Base-by-base conservation (phyloP, 495 filamentous ascomycete species). In the Geopyxis carbonaria region DNA sequence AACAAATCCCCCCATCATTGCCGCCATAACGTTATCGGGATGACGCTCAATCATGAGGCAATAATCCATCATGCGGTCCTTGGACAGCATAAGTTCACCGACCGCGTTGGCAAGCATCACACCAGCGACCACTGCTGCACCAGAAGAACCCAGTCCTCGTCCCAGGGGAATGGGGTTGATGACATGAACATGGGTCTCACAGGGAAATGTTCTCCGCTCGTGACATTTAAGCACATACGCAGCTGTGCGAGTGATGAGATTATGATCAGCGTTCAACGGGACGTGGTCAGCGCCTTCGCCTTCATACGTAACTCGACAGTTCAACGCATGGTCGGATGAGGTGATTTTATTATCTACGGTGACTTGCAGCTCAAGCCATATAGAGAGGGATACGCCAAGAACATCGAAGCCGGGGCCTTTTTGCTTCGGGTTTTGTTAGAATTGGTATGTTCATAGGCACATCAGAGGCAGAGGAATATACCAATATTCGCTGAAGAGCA, bases 1-100 rank as follows among this genome's bases (percentile, higher is more conserved):
- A 11, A 94, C 80, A 53, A 97, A 93, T n/a, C 89, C 89, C 31
- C 89, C 89, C 54, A 85, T 93, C 20, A 93, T 69, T 1, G 87
- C 84, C 0, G 89, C 89, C 43, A 82, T 91, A 22, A 97, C 81
- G 49, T 97, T 95, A 62, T 97, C 89, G 3, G 89, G 89, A 60
- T 97, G 89, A 20, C 87, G 75, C 59, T 95, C 87, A 55, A 87
- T 85, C 86, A 95, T 93, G 42, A 97, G 62, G 51, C 84, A 93
- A 53, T 79, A 97, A 59, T 95, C 89, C 51, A 95, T 73, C 57
- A 97, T 67, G 9, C 89, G 68, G 25, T 79, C 79, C 47, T 83
- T 81, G 28, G 69, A 73, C 38, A 97, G 61, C 3, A 76, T 73
- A 34, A 97, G 65, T 24, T 76, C 64, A 4, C 84, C 87, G 27